Conservation (phyloP, 768 basidiomycete species). For the Boletus rufocinnamomeus region DNA sequence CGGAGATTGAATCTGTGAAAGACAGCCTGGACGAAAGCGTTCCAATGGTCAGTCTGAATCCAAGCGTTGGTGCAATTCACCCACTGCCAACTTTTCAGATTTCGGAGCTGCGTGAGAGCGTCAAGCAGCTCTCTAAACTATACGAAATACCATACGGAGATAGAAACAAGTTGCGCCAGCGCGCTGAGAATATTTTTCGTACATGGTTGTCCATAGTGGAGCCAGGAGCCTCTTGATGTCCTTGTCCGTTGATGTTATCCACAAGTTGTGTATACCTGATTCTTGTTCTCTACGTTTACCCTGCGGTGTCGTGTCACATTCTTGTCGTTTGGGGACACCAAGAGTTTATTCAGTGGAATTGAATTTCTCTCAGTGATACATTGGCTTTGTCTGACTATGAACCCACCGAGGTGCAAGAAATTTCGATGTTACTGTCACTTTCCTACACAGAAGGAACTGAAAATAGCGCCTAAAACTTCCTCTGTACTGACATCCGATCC, state of each 20-base stretch:
- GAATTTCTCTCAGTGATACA: slow-evolving; percentile 3
- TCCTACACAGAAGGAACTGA: slow-evolving; percentile 88
- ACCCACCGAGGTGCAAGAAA: background rate
- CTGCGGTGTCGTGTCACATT: background rate
- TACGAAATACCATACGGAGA: slow-evolving; percentile 35
- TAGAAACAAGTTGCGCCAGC: slow-evolving; percentile 28
- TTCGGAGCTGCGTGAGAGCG: slow-evolving; percentile 18
- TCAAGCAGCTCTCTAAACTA: slow-evolving; percentile 30
- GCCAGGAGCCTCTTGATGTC: background rate
- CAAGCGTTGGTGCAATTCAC: background rate
- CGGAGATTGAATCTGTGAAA: slow-evolving; percentile 33
- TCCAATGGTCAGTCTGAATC: slow-evolving; percentile 19
- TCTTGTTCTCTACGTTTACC: slow-evolving; percentile 1
- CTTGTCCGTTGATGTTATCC: background rate
- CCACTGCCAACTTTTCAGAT: slow-evolving; percentile 15
- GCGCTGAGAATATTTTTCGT: slow-evolving; percentile 18
- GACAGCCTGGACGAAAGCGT: slow-evolving; percentile 6
- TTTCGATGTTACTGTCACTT: slow-evolving; percentile 44
- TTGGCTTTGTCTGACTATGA: background rate
- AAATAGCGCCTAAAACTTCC: slow-evolving; percentile 80
- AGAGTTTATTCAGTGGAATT: background rate
- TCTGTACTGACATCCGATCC: slow-evolving; percentile 75
- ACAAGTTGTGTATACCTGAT: slow-evolving; percentile 9
- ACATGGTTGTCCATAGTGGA: slow-evolving; percentile 16
- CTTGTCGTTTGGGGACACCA: background rate